A percentile compares a stretch with the other conserved stretches of the same genome.
These are phyloP conservation scores for Logfia minima DNA, from an alignment of 129 eudicot genomes.

Conservation along the genomic window DNA sequence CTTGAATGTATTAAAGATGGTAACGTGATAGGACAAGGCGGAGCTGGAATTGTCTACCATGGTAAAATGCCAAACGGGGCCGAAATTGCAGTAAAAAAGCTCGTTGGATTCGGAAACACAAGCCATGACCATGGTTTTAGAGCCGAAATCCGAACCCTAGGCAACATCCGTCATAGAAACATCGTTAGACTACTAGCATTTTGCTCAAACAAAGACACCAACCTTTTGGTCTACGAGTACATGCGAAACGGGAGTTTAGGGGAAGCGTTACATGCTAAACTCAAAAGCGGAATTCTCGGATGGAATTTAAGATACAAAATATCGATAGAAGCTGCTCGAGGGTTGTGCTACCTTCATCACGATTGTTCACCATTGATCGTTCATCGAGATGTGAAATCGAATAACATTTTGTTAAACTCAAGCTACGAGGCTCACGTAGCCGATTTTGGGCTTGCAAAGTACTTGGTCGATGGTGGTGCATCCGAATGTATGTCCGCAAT, in stretches of 20 bases:
- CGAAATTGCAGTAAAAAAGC: conserved; percentile 88
- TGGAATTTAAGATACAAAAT: conserved; percentile 89
- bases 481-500: conserved; percentile 92
- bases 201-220: conserved; percentile 81
- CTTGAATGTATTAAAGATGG: conserved; percentile 87
- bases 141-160: conserved; percentile 85
- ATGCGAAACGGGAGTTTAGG: conserved; percentile 96
- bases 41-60: conserved; percentile 91
- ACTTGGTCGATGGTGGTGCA: conserved; percentile 73
- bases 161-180: conserved; percentile 88
- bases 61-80: conserved; percentile 83
- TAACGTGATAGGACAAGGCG: conserved; percentile 85
- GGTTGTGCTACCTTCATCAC: conserved; percentile 88
- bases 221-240: conserved; percentile 86
- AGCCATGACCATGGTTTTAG: conserved; percentile 78
- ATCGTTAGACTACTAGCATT: conserved; percentile 79
- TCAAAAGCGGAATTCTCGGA: conserved; percentile 57
- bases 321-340: conserved; percentile 74
- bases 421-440: conserved; percentile 93
- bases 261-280: conserved; percentile 73
- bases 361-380: conserved; percentile 90
- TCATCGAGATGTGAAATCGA: conserved; percentile 89
- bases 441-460: conserved; percentile 91
- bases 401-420: conserved; percentile 68
- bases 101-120: conserved; percentile 52